Base-by-base conservation (phyloP, 2,329 filamentous ascomycete genomes). In the Zymoseptoria crescenta region DNA sequence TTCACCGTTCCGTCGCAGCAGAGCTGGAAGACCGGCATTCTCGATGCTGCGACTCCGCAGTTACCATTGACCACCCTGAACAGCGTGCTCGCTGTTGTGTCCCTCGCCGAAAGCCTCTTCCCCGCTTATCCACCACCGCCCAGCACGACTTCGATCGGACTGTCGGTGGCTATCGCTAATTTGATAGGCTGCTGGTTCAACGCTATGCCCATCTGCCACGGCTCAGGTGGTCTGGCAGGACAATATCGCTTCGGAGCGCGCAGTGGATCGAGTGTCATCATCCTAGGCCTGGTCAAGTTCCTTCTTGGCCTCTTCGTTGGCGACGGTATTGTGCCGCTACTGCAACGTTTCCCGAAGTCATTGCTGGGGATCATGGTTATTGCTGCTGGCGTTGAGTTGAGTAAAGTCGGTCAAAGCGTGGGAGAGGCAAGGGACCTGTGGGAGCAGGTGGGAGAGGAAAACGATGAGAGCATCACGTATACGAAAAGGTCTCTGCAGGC, bases 191-290 rank as follows among this genome's bases (percentile, higher is more conserved):
- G 89, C 68, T 96, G 90, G 89, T 95, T 96, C 68, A 92, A 92
- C 53, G 88, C 88, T 4, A 97, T 96, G 94, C 94, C 93, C 2
- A 86, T 94, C 3, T 97, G 94, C 70, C 94, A 97, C 71, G 93
- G 93, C 4, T 91, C 91, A 0, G 93, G 93, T 2, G 93, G 93
- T 0, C 79, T 97, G 0, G 94, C 94, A 4, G 94, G 88, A 0
- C 93, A 97, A 72, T 90, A 91, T 72, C 85, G 91, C 4, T 97
- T 97, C 66, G 93, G 93, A 0, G 92, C 93, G 4, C 86, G 93
- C 53, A 95, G 89, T 60, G 93, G 93, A 8, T 85, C 90, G 0
- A 91, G 87, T 66, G 82, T 96, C 62, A 84, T 96, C 56, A 71
- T 96, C 24, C 82, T 97, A 0, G 93, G 93, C 0, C 52, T 83